Base-by-base conservation (phyloP, 192 early-diverging fungal genomes). In the Cetraspora pellucida region DNA sequence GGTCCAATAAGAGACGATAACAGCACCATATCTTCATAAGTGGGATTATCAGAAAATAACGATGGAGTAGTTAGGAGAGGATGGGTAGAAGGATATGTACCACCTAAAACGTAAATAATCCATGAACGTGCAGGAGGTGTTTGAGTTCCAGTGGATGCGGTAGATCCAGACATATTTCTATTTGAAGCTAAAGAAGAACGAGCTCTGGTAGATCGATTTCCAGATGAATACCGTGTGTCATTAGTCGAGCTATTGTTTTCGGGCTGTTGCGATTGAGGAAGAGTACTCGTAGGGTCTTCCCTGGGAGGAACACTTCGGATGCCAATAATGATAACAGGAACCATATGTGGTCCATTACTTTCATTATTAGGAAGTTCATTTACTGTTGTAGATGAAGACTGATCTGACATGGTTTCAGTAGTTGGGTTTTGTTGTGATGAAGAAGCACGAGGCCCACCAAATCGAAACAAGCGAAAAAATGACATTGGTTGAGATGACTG, bases 21-120 rank as follows among this genome's bases (percentile, higher is more conserved):
- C 71, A 78, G 67, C 77, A 79, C 77, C 54, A 83, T 55, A 31
- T 83, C 82, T n/a, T 83, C 82, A 55, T 83, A 83, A n/a, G 50
- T 79, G 2, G 67, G 67, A 69, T 69, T 69, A 47, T 69, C 67
- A 30, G 67, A 49, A 50, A 69, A 69, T 50, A 69, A 69, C 16
- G 44, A 69, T 21, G 67, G 67, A 21, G 67, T 69, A 10, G 67
- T 50, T 27, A 69, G 67, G 25, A 69, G 23, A 49, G 67, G 67
- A 69, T 69, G 67, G 8, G 67, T 69, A 16, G 67, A 52, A 28
- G 67, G 67, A 46, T 50, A 69, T 23, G 67, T 69, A 11, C 45
- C 67, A 47, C 67, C 67, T 49, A 69, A 28, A 69, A 69, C 67
- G 47, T 69, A 69, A 14, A 69, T 69, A 7, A 69, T 69, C 67